Percentiles rank a stretch among this genome's conserved stretches.
These are phyloP conservation scores for Colletotrichum cordylinicola DNA, from an alignment of 2,329 filamentous ascomycete species.

Conservation along the genomic window DNA sequence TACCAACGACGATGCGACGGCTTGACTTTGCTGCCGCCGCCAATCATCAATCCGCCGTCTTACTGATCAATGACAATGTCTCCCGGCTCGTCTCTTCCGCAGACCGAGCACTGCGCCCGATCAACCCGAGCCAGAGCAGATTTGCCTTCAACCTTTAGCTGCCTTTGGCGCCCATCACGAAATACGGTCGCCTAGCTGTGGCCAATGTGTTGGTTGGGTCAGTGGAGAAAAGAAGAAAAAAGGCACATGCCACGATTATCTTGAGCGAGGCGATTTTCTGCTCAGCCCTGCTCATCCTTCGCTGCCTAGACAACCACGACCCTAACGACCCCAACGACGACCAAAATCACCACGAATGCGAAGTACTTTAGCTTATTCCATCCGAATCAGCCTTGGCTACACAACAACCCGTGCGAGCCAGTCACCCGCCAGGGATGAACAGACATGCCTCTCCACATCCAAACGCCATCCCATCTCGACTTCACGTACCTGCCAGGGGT, in stretches of 20 bases:
- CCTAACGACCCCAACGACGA: neutral
- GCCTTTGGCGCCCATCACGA: neutral
- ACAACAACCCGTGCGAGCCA: neutral
- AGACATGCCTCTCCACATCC: neutral
- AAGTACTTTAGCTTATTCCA: neutral
- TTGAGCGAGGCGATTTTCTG: neutral
- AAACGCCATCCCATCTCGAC: conserved; percentile 7
- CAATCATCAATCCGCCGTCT: neutral
- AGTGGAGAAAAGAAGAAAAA: neutral
- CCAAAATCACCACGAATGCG: neutral
- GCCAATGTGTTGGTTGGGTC: neutral
- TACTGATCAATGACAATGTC: neutral
- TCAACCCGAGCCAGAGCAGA: neutral
- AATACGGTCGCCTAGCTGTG: neutral
- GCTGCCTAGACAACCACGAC: conserved; percentile 9
- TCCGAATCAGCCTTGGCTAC: conserved; percentile 7
- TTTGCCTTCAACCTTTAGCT: neutral
- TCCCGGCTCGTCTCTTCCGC: neutral
- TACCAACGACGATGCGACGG: neutral
- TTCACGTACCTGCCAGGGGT: neutral
- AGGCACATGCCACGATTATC: neutral
- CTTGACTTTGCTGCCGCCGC: neutral
- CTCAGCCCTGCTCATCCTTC: conserved; percentile 6
- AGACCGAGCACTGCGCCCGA: conserved; percentile 7
- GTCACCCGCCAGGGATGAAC: neutral